Evolutionary conservation across 495 filamentous ascomycete species (phyloP).

Genomic region (Neurospora sp.): DNA sequence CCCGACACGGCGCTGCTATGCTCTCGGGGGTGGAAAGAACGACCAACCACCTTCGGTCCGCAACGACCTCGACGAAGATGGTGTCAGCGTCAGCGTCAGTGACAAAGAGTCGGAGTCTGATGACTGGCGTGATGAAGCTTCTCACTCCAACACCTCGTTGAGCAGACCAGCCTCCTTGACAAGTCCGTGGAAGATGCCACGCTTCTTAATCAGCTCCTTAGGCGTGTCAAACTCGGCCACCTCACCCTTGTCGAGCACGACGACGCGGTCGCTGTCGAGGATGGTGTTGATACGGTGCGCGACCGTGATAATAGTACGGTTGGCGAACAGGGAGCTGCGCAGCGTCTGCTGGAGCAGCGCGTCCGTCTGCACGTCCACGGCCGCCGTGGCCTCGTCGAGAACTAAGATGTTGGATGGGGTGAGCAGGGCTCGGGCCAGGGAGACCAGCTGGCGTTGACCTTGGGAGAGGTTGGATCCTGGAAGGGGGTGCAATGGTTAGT

Average conservation of each 20-base stretch:
- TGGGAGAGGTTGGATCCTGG: conserved; percentile 69
- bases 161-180: conserved; percentile 38
- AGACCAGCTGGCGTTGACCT: conserved; percentile 86
- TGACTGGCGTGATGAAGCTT: not conserved
- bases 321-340: conserved; percentile 57
- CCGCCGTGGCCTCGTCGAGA: conserved; percentile 93
- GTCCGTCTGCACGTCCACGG: conserved; percentile 92
- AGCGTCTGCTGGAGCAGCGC: conserved; percentile 65
- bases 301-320: conserved; percentile 95
- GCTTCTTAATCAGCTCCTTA: conserved; percentile 30
- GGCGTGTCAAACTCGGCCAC: conserved; percentile 41
- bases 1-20: not conserved
- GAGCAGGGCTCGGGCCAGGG: conserved; percentile 83
- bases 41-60: not conserved
- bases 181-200: conserved; percentile 34
- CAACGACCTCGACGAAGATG: not conserved
- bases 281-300: conserved; percentile 97
- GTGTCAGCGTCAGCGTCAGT: not conserved
- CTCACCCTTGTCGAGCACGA: conserved; percentile 63
- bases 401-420: conserved; percentile 96
- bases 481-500: conserved; percentile 1
- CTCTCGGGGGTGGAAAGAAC: not conserved
- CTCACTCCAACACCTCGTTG: conserved; percentile 10
- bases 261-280: conserved; percentile 81
- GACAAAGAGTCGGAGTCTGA: not conserved